phyloP scores from a whole-genome alignment of 164 flowering plant species.

The Piper betle region DNA sequence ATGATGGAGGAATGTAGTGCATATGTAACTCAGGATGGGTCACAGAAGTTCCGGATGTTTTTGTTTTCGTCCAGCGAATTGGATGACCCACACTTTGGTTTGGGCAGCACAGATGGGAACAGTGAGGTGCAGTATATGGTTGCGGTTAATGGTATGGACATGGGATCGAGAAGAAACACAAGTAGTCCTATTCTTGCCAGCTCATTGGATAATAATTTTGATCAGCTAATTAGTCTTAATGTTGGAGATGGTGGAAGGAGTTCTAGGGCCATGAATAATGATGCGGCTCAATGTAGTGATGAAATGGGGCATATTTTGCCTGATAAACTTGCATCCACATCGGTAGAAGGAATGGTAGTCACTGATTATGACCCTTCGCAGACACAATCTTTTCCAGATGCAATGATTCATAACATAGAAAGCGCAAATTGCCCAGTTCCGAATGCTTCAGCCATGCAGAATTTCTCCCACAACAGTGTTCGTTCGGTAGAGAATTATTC shows the following conservation, averaged over 20 bases:
- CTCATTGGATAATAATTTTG: conserved; percentile 44
- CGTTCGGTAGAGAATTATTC: conserved; percentile 17
- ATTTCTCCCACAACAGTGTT: conserved; percentile 13
- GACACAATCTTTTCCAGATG: conserved; percentile 19
- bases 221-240: conserved; percentile 38
- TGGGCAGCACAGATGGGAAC: conserved; percentile 41
- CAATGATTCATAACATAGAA: conserved; percentile 16
- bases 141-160: conserved; percentile 85
- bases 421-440: conserved; percentile 14
- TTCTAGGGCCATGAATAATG: conserved; percentile 14
- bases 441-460: conserved; percentile 19
- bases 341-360: conserved; percentile 15
- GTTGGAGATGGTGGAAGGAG: conserved; percentile 7
- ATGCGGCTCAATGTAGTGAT: conserved; percentile 13
- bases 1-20: conserved; percentile 83
- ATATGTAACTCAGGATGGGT: conserved; percentile 35
- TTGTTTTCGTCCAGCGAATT: conserved; percentile 49
- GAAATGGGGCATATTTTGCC: conserved; percentile 12
- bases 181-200: conserved; percentile 24
- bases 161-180: conserved; percentile 42
- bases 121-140: conserved; percentile 75
- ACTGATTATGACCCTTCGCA: conserved; percentile 19
- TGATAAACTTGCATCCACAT: conserved; percentile 21
- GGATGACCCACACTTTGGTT: conserved; percentile 50
- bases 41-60: conserved; percentile 68